phyloP scores from a whole-genome alignment of 805 yeast species.

The Saccharomycopsis synnaedendra region DNA sequence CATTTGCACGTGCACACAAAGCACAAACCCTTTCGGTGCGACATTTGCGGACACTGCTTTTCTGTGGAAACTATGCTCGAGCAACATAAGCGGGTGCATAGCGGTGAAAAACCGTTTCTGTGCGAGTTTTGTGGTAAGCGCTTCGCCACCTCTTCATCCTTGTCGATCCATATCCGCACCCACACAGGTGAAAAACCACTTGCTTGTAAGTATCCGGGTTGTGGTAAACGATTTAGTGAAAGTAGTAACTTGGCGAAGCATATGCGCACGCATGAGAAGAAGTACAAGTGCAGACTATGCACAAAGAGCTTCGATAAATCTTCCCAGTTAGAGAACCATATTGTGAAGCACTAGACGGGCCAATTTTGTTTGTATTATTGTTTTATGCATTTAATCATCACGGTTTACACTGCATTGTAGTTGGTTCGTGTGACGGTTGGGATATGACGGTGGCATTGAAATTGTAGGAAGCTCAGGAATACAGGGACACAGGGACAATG shows the following conservation, averaged over 20 bases:
- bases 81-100: slow-evolving; percentile 77
- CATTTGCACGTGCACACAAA: slow-evolving; percentile 55
- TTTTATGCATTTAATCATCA: no score
- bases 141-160: slow-evolving; percentile 74
- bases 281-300: slow-evolving; percentile 9
- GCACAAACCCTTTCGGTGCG: slow-evolving; percentile 69
- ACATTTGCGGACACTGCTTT: slow-evolving; percentile 55
- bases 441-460: no score
- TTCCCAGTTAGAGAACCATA: slow-evolving; percentile 10
- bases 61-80: slow-evolving; percentile 67
- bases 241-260: slow-evolving; percentile 84
- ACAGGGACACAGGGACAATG: no score
- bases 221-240: slow-evolving; percentile 80
- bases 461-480: no score
- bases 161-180: slow-evolving; percentile 72
- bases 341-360: slow-evolving; percentile 7
- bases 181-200: slow-evolving; percentile 91
- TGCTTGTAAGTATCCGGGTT: slow-evolving; percentile 65
- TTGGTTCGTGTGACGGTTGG: no score
- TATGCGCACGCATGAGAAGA: slow-evolving; percentile 59
- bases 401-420: no score
- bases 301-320: slow-evolving; percentile 14
- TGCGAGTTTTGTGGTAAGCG: slow-evolving; percentile 66
- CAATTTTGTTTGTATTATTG: no score
- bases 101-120: slow-evolving; percentile 79